Evolutionary conservation across 805 yeast genomes (phyloP).

Genomic region (Candida pseudofarinosa): DNA sequence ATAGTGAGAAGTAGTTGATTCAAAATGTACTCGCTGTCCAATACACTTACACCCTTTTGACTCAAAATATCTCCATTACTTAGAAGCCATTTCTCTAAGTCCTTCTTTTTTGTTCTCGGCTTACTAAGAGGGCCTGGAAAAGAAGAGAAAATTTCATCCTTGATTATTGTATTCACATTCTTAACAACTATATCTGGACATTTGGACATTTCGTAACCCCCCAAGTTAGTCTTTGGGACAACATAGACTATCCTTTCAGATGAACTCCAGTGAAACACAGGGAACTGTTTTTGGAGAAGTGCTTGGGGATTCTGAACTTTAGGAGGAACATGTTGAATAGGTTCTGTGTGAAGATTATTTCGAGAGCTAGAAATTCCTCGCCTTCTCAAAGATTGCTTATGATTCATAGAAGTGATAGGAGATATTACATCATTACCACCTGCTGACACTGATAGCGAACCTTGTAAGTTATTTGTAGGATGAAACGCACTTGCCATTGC

Average conservation of each 20-base stretch:
- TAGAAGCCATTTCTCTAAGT: slow-evolving; percentile 57
- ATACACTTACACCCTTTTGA: slow-evolving; percentile 18
- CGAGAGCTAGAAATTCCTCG: slow-evolving; percentile 20
- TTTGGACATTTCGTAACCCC: slow-evolving; percentile 27
- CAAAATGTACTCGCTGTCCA: slow-evolving; percentile 8
- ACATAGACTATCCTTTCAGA: slow-evolving; percentile 26
- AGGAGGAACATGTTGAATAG: slow-evolving; percentile 16
- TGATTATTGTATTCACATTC: slow-evolving; percentile 13
- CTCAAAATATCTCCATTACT: neutral
- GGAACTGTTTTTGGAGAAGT: slow-evolving; percentile 61
- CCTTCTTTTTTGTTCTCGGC: slow-evolving; percentile 58
- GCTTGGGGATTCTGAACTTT: slow-evolving; percentile 49
- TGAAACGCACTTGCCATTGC: slow-evolving; percentile 1
- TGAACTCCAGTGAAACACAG: slow-evolving; percentile 62
- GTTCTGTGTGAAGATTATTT: slow-evolving; percentile 12
- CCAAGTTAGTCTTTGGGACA: slow-evolving; percentile 19
- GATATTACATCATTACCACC: slow-evolving; percentile 1
- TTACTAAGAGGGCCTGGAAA: slow-evolving; percentile 70
- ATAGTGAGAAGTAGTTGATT: slow-evolving; percentile 26
- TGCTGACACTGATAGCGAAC: neutral
- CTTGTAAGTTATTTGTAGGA: neutral
- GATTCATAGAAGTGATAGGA: neutral
- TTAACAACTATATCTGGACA: slow-evolving; percentile 33
- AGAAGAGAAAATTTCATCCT: slow-evolving; percentile 24
- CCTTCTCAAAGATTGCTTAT: slow-evolving; percentile 13